These are phyloP conservation scores for Saraca asoca DNA, from an alignment of 331 rosid genomes.

Conservation along the genomic window DNA sequence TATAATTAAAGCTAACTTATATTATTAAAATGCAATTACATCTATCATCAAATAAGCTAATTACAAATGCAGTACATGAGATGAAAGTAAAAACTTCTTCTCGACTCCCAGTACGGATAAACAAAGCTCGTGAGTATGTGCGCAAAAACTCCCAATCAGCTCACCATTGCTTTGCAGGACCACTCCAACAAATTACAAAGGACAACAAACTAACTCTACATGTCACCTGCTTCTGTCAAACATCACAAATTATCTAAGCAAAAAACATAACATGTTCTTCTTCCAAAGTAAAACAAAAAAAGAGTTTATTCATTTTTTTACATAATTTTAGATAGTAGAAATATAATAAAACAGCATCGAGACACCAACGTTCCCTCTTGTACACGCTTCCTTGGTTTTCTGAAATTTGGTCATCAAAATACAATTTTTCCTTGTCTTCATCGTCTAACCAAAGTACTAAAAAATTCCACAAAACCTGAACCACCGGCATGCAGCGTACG, in stretches of 20 bases:
- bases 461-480: no score
- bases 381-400: conserved; percentile 50
- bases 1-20: no score
- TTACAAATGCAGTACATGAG: no score
- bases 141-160: conserved; percentile 23
- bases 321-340: conserved; percentile 12
- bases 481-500: conserved; percentile 8
- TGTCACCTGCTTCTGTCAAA: conserved; percentile 35
- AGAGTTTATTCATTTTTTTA: conserved; percentile 4
- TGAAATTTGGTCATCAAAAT: conserved; percentile 40
- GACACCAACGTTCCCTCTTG: conserved; percentile 42
- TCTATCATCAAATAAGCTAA: no score
- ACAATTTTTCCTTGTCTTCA: conserved; percentile 42
- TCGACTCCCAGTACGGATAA: no score
- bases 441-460: conserved; percentile 26
- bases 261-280: no score
- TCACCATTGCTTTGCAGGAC: conserved; percentile 42
- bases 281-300: conserved; percentile 4
- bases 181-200: conserved; percentile 48
- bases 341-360: conserved; percentile 43
- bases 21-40: no score
- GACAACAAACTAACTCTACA: conserved; percentile 40
- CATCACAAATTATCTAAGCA: conserved; percentile 35
- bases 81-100: no score
- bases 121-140: conserved; percentile 33